Conservation (phyloP, 176 grass and related monocot species). For the Typha latifolia region DNA sequence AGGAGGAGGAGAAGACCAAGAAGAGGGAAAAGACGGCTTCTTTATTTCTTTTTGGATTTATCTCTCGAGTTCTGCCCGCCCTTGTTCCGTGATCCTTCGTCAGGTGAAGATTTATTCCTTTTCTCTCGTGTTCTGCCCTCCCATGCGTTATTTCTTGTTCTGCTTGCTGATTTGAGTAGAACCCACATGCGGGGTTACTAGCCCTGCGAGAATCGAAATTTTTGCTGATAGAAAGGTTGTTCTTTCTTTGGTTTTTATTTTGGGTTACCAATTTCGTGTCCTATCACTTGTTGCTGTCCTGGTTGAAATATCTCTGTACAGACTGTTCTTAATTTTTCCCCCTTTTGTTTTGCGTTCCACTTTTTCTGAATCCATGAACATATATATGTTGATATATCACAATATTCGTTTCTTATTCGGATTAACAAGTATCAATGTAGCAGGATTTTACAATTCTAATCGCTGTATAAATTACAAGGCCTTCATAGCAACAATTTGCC, state of each 20-base stretch:
- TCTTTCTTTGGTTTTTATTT: background rate
- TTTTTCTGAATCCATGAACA: no score
- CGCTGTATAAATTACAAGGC: no score
- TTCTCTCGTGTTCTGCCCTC: background rate
- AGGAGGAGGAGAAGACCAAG: conserved; percentile 8
- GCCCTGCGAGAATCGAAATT: background rate
- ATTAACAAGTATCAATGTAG: no score
- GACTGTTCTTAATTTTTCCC: no score
- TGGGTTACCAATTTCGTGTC: background rate
- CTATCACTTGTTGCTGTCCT: background rate
- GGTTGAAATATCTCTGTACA: background rate
- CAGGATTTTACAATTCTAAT: no score
- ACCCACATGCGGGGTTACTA: background rate
- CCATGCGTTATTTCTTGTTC: background rate
- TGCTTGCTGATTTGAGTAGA: conserved; percentile 3
- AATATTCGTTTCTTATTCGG: no score
- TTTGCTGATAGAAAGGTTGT: background rate
- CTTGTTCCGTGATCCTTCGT: conserved; percentile 69
- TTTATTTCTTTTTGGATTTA: conserved; percentile 82
- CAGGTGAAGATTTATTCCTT: conserved; percentile 32
- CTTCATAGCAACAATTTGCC: no score
- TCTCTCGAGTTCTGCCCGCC: conserved; percentile 46
- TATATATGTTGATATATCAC: no score
- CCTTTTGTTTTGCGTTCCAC: no score
- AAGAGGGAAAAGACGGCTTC: conserved; percentile 25